Evolutionary conservation across 176 grass and related monocot species (phyloP).

Genomic region (Raddia guianensis): DNA sequence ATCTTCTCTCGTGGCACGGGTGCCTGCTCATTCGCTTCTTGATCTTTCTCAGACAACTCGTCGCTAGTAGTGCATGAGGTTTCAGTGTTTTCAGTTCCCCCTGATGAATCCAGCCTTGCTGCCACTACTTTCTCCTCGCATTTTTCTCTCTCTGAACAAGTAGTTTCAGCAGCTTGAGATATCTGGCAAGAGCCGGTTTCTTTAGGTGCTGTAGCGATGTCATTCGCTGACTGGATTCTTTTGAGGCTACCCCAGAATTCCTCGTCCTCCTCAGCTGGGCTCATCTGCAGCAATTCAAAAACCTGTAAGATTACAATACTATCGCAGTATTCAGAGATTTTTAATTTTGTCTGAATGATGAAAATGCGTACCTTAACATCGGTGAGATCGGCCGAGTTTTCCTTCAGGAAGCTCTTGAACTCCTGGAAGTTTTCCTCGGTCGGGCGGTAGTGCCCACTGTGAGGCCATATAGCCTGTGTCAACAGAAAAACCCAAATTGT

Average conservation of each 20-base stretch:
- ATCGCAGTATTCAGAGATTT: neutral
- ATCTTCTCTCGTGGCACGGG: slow-evolving; percentile 60
- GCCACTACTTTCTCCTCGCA: neutral
- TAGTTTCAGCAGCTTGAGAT: neutral
- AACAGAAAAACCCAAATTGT: slow-evolving; percentile 25
- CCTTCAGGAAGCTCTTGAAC: slow-evolving; percentile 77
- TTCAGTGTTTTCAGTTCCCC: slow-evolving; percentile 9
- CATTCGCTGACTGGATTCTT: slow-evolving; percentile 43
- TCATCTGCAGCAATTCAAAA: slow-evolving; percentile 58
- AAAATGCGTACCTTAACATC: slow-evolving; percentile 61
- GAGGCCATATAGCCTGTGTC: slow-evolving; percentile 88
- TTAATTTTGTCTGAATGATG: slow-evolving; percentile 5
- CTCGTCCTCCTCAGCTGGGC: slow-evolving; percentile 70
- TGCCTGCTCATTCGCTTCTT: slow-evolving; percentile 37
- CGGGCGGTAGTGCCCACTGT: slow-evolving; percentile 85
- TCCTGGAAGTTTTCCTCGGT: slow-evolving; percentile 84
- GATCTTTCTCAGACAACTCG: slow-evolving; percentile 44
- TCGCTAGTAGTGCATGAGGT: slow-evolving; percentile 28
- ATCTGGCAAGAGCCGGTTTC: neutral
- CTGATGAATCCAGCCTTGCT: neutral
- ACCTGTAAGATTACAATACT: slow-evolving; percentile 11
- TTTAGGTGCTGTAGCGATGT: neutral
- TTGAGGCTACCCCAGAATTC: slow-evolving; percentile 53
- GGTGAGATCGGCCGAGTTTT: slow-evolving; percentile 66
- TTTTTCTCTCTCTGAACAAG: neutral